These are phyloP conservation scores for Fusarium tjaetaba DNA, from an alignment of 2,329 filamentous ascomycete genomes.

Conservation along the genomic window DNA sequence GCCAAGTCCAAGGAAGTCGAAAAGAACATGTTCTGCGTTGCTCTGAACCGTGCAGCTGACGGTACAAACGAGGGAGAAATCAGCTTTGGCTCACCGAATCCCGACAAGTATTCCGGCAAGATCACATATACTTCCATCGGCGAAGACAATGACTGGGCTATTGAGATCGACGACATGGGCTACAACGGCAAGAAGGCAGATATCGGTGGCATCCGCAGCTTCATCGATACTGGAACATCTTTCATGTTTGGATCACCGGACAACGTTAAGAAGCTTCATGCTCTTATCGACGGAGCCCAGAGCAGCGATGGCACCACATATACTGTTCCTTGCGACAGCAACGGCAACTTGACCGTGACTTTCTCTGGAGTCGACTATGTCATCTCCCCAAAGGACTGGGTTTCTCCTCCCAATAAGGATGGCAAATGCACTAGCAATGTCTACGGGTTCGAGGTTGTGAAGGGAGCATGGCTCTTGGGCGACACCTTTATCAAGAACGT, in stretches of 20 bases:
- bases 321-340: constrained; percentile 77
- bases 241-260: constrained; percentile 77
- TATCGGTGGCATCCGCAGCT: constrained; percentile 68
- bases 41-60: constrained; percentile 74
- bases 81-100: constrained; percentile 77
- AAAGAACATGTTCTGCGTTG: constrained; percentile 75
- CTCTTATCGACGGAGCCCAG: constrained; percentile 69
- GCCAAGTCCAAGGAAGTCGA: constrained; percentile 64
- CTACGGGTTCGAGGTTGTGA: constrained; percentile 75
- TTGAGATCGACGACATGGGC: constrained; percentile 72
- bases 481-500: constrained; percentile 92
- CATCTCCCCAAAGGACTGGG: constrained; percentile 77
- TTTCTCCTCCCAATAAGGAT: constrained; percentile 58
- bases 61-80: constrained; percentile 77
- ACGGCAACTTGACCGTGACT: constrained; percentile 67
- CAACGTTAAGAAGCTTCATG: constrained; percentile 75
- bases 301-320: constrained; percentile 70
- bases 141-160: constrained; percentile 74
- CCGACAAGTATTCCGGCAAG: constrained; percentile 71
- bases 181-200: constrained; percentile 68
- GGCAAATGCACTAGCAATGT: constrained; percentile 75
- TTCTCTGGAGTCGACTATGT: constrained; percentile 75
- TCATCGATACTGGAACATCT: constrained; percentile 86
- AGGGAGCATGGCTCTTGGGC: constrained; percentile 79
- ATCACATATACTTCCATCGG: constrained; percentile 72